Conservation (phyloP, 2,329 filamentous ascomycete genomes). For the Tothia fuscella region DNA sequence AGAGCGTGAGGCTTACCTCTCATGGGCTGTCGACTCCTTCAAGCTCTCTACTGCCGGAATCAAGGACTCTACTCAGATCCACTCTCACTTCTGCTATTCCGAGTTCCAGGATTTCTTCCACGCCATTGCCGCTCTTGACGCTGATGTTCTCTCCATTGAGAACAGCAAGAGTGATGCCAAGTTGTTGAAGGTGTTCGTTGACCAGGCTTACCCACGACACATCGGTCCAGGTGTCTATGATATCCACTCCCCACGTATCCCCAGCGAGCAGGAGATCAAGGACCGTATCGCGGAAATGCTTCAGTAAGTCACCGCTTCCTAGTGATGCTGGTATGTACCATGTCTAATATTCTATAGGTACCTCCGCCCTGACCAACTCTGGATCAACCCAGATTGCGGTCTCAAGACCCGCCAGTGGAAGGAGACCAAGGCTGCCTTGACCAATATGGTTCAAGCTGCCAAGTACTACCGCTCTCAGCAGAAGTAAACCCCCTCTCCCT, state of each 20-base stretch:
- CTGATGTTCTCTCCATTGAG: conserved; percentile 97
- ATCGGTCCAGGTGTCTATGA: conserved; percentile 99
- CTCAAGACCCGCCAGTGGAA: conserved; percentile 98
- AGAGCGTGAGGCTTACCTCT: conserved; percentile 93
- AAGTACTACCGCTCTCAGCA: conserved; percentile 85
- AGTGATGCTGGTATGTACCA: neutral
- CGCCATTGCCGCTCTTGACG: conserved; percentile 94
- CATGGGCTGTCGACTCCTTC: conserved; percentile 98
- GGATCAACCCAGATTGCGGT: conserved; percentile 99
- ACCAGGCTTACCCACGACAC: conserved; percentile 93
- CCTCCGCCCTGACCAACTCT: conserved; percentile 97
- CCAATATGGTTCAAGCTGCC: conserved; percentile 96
- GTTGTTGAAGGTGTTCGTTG: conserved; percentile 96
- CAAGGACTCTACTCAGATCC: conserved; percentile 92
- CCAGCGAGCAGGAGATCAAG: conserved; percentile 96
- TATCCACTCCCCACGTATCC: conserved; percentile 98
- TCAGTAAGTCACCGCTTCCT: conserved; percentile 35
- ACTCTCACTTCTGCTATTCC: conserved; percentile 99
- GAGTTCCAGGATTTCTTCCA: conserved; percentile 99
- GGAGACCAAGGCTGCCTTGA: conserved; percentile 92
- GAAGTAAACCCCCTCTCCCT: too few species aligned
- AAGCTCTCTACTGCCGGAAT: conserved; percentile 89
- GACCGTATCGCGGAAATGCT: conserved; percentile 98
- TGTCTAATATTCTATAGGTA: conserved; percentile 26
- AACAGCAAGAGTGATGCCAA: conserved; percentile 99